phyloP scores from a whole-genome alignment of 2,329 filamentous ascomycete genomes.

The Ascochyta pisi region DNA sequence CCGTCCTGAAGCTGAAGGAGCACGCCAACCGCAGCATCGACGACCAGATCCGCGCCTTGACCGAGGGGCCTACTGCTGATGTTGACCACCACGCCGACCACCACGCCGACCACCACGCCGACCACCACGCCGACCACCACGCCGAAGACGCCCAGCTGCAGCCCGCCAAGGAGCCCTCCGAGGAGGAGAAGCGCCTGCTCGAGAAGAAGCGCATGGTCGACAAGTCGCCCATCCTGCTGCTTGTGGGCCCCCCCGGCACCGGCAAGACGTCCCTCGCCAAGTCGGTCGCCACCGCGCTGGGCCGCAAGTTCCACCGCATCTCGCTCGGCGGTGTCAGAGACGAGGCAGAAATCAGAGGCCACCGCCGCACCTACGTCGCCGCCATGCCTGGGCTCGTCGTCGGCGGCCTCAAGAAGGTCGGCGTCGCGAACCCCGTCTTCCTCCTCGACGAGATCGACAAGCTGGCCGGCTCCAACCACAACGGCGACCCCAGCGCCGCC shows the following conservation, averaged over 20 bases:
- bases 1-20: slow-evolving; percentile 94
- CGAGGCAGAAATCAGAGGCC: slow-evolving; percentile 94
- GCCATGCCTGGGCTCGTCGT: slow-evolving; percentile 98
- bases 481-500: slow-evolving; percentile 93
- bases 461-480: slow-evolving; percentile 86
- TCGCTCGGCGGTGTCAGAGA: slow-evolving; percentile 95
- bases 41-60: slow-evolving; percentile 70
- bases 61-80: slow-evolving; percentile 48
- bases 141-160: slow-evolving; percentile 54
- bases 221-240: slow-evolving; percentile 92
- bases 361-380: slow-evolving; percentile 93
- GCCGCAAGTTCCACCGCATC: slow-evolving; percentile 95
- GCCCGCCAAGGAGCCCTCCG: slow-evolving; percentile 38
- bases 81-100: slow-evolving; percentile 44
- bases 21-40: slow-evolving; percentile 85
- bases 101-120: slow-evolving; percentile 46
- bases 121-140: slow-evolving; percentile 45
- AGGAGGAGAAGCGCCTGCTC: slow-evolving; percentile 73
- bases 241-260: slow-evolving; percentile 91
- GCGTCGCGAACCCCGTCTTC: slow-evolving; percentile 93
- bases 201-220: slow-evolving; percentile 86
- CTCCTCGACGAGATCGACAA: slow-evolving; percentile 98
- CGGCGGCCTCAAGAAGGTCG: slow-evolving; percentile 91
- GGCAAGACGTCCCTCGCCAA: slow-evolving; percentile 96
- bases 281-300: slow-evolving; percentile 88